Percentiles rank a stretch among this genome's conserved stretches.
Evolutionary conservation across 2,329 filamentous ascomycete genomes (phyloP).

Genomic region (Colletotrichum abscissum): DNA sequence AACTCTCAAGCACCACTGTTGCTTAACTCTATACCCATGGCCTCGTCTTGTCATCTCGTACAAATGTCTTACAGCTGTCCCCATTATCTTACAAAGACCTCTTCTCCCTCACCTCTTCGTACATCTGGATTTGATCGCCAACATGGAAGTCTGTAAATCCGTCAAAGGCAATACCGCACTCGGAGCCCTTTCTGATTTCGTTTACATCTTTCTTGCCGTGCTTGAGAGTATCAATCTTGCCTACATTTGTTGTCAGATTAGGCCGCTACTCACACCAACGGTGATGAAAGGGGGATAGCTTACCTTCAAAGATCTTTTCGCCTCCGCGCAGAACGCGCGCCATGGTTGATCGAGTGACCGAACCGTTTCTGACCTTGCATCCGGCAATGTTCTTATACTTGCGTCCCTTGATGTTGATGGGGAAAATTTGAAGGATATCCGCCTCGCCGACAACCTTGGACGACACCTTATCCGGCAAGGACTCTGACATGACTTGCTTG

Average conservation of each 20-base stretch:
- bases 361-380: constrained; percentile 86
- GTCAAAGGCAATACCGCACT: constrained; percentile 90
- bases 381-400: constrained; percentile 83
- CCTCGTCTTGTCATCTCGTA: neutral
- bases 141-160: constrained; percentile 81
- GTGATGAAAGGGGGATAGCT: constrained; percentile 48
- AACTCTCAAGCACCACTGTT: neutral
- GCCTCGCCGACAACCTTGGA: constrained; percentile 87
- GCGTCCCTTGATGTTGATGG: constrained; percentile 81
- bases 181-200: constrained; percentile 91
- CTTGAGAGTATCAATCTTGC: constrained; percentile 83
- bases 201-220: constrained; percentile 91
- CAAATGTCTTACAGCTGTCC: neutral
- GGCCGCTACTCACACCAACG: neutral
- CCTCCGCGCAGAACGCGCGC: constrained; percentile 79
- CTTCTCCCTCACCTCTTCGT: constrained; percentile 82
- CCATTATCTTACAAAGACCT: constrained; percentile 59
- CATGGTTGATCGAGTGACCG: constrained; percentile 70
- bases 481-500: constrained; percentile 73
- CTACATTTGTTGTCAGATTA: constrained; percentile 56
- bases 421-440: constrained; percentile 84
- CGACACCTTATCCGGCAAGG: constrained; percentile 74
- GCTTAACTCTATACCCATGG: neutral
- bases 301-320: constrained; percentile 84
- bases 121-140: constrained; percentile 90